Evolutionary conservation across 1,284 basidiomycete genomes (phyloP), one percentile per base, ranked within the genome.

Genomic region (Marasmius tenuissimus): DNA sequence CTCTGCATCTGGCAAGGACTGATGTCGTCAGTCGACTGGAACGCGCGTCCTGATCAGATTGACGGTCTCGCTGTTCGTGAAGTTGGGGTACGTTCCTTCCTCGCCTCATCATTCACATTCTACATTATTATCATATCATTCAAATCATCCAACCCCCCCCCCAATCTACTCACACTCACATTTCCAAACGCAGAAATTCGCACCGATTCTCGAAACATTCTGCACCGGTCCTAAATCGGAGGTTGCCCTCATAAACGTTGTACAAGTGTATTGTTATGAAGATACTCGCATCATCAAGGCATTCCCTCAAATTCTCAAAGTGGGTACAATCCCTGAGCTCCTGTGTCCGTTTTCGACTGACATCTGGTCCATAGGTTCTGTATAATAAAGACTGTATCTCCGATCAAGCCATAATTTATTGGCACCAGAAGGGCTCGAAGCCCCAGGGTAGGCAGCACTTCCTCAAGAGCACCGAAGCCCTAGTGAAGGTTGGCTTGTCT

Each of bases 381-480:
- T 98, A 98, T 80, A 96, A 96, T 76, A 89, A 92, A 71, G 96
- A 98, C 72, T 95, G 94, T 76, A 85, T 98, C 68, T 92, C 93
- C 63, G 94, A 96, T 72, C 92, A 96, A 74, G 96, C 96, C 64
- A 96, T 98, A 72, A 91, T 98, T 64, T 98, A 97, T 78, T 98
- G 96, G 96, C 85, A 94, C 78, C 89, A 93, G 78, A 98, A 98
- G 78, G 96, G 97, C 61, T 92, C 95, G 60, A 97, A 96, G 79
- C 86, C 94, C 1, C 93, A 97, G 74, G 96, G 96, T 58, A 90
- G 92, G 74, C 93, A 96, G 74, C 92, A 96, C 75, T 98, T 98
- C 84, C 80, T 98, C 68, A 96, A 94, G 79, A 87, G 84, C 60
- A 91, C 94, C 1, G 92, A 94, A 75, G 74, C 92, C 6, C 84